Percentiles rank a stretch among this genome's conserved stretches.
Evolutionary conservation across 2,329 filamentous ascomycete species (phyloP).

Genomic region (Fusarium redolens): DNA sequence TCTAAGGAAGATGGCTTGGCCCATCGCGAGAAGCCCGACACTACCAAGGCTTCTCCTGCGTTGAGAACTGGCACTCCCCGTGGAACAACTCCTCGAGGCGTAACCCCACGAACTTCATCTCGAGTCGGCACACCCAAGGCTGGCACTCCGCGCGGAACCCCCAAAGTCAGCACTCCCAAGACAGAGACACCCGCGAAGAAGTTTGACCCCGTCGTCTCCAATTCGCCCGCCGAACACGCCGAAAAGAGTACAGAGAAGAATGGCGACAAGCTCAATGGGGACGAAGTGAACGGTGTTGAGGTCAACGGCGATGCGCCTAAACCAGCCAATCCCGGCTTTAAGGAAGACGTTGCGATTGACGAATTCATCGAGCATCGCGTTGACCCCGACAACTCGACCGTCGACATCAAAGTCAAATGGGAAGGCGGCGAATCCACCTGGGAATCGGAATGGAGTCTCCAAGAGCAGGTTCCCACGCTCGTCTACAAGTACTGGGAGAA

Average conservation of each 20-base stretch:
- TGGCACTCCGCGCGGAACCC: constrained; percentile 22
- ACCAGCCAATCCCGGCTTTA: constrained; percentile 8
- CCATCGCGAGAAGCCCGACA: constrained; percentile 26
- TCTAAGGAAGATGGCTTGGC: constrained; percentile 29
- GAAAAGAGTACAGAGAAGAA: neutral
- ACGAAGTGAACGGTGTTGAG: neutral
- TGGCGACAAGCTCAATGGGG: constrained; percentile 4
- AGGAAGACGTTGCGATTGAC: constrained; percentile 41
- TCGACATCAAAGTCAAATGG: constrained; percentile 43
- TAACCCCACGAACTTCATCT: constrained; percentile 9
- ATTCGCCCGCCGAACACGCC: neutral
- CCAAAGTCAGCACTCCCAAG: constrained; percentile 17
- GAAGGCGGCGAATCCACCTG: constrained; percentile 40
- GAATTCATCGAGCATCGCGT: constrained; percentile 37
- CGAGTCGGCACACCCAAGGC: constrained; percentile 1
- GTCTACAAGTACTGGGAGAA: constrained; percentile 46
- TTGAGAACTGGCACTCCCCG: constrained; percentile 18
- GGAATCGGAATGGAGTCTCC: constrained; percentile 45
- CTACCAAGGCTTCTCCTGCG: constrained; percentile 19
- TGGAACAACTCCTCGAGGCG: constrained; percentile 15
- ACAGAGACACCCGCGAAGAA: constrained; percentile 20
- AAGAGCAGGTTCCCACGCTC: constrained; percentile 41
- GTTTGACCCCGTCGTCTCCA: neutral
- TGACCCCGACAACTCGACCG: constrained; percentile 37
- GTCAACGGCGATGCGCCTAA: constrained; percentile 19